These are phyloP conservation scores for Gentiana dahurica DNA, from an alignment of 257 asterid genomes.

Conservation along the genomic window DNA sequence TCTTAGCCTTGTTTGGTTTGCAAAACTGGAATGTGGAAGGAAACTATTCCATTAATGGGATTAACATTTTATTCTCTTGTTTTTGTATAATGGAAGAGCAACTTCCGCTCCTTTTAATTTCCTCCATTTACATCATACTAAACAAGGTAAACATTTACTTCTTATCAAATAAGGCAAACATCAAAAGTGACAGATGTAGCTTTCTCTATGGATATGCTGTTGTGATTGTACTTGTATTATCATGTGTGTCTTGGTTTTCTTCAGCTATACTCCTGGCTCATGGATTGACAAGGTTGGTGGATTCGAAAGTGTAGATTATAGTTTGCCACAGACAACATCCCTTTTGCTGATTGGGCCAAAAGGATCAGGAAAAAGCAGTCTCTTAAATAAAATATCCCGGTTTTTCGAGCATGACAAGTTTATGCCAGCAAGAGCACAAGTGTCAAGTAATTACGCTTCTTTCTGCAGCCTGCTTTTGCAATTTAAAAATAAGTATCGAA, in stretches of 20 bases:
- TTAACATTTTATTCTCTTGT: too few relatives aligned
- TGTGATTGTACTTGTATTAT: too few relatives aligned
- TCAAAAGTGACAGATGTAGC: too few relatives aligned
- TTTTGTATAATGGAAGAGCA: too few relatives aligned
- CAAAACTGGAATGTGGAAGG: too few relatives aligned
- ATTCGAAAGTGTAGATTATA: constrained; percentile 13
- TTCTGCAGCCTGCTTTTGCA: neutral
- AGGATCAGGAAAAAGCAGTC: constrained; percentile 87
- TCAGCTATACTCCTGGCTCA: constrained; percentile 74
- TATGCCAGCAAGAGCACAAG: constrained; percentile 65
- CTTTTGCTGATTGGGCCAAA: constrained; percentile 61
- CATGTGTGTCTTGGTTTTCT: constrained; percentile 4
- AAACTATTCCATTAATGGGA: too few relatives aligned
- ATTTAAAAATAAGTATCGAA: neutral
- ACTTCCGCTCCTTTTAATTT: too few relatives aligned
- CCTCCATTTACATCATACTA: too few relatives aligned
- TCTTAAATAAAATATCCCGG: constrained; percentile 56
- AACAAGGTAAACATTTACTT: too few relatives aligned
- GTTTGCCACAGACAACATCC: constrained; percentile 39
- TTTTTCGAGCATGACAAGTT: constrained; percentile 33
- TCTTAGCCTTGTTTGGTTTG: too few relatives aligned
- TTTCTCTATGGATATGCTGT: too few relatives aligned
- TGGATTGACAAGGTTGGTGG: constrained; percentile 41
- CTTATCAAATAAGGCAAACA: too few relatives aligned
- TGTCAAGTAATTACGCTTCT: constrained; percentile 31